phyloP scores from a whole-genome alignment of 2,329 filamentous ascomycete genomes.

The Penicillium psychrosexuale region DNA sequence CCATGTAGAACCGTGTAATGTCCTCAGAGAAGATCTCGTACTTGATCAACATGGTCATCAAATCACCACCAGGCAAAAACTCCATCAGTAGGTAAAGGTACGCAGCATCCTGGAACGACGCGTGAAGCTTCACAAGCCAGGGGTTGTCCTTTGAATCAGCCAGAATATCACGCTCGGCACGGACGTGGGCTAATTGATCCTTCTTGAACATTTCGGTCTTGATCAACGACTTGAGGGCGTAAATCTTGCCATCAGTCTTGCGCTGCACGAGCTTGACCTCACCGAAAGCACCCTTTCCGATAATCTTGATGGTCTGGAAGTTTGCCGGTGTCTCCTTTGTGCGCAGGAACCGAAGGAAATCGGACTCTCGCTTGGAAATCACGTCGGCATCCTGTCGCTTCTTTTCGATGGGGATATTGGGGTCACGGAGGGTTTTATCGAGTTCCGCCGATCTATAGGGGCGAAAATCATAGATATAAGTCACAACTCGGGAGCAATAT shows the following conservation, averaged over 20 bases:
- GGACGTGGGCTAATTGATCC: slow-evolving; percentile 94
- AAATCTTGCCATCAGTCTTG: slow-evolving; percentile 94
- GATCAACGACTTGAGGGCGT: slow-evolving; percentile 95
- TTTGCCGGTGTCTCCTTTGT: slow-evolving; percentile 92
- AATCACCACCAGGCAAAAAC: slow-evolving; percentile 92
- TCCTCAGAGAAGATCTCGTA: slow-evolving; percentile 99
- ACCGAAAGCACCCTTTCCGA: slow-evolving; percentile 97
- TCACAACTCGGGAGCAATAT: neutral
- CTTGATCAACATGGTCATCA: slow-evolving; percentile 99
- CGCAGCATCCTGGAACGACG: slow-evolving; percentile 93
- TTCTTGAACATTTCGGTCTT: slow-evolving; percentile 99
- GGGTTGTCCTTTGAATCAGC: slow-evolving; percentile 95
- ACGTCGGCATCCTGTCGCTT: slow-evolving; percentile 83
- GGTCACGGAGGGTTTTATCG: slow-evolving; percentile 77
- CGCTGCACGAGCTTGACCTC: slow-evolving; percentile 97
- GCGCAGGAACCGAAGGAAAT: slow-evolving; percentile 88
- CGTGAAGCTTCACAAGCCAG: slow-evolving; percentile 98
- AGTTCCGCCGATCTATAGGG: slow-evolving; percentile 77
- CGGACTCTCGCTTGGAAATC: slow-evolving; percentile 82
- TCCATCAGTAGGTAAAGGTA: slow-evolving; percentile 99
- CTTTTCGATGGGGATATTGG: slow-evolving; percentile 68
- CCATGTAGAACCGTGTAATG: slow-evolving; percentile 98
- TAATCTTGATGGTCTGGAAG: slow-evolving; percentile 95
- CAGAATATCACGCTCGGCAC: slow-evolving; percentile 94
- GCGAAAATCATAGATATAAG: neutral